Conservation (phyloP, 2,329 filamentous ascomycete species). For the Trichoderma atrobrunneum region DNA sequence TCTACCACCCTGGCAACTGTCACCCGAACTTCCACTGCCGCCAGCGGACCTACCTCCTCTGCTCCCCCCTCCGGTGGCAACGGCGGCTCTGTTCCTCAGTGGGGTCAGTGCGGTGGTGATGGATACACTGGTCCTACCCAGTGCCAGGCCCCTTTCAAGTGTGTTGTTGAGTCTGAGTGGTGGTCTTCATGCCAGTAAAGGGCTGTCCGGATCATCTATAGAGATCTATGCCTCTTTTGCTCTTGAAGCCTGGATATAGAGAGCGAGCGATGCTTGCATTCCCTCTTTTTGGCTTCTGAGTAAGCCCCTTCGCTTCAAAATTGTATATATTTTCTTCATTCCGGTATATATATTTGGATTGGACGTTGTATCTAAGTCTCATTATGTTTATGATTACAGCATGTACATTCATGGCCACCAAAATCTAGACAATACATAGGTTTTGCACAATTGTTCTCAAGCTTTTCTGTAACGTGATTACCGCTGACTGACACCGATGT, state of each 20-base stretch:
- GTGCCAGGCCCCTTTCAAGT: constrained; percentile 26
- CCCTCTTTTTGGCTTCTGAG: background rate
- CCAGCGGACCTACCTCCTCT: background rate
- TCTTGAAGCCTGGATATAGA: background rate
- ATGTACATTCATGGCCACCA: background rate
- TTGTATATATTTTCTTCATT: background rate
- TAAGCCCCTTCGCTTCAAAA: background rate
- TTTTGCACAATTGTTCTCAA: background rate
- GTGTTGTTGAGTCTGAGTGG: constrained; percentile 21
- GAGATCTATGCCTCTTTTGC: background rate
- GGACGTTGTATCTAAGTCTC: background rate
- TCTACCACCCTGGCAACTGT: background rate
- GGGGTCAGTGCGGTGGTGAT: constrained; percentile 27
- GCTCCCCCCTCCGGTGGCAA: background rate
- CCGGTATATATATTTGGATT: constrained; percentile 3
- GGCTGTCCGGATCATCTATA: too few relatives aligned
- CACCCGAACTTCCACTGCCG: constrained; percentile 2
- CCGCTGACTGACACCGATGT: background rate
- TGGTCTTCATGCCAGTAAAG: constrained; percentile 25
- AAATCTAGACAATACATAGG: background rate
- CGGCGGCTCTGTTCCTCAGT: constrained; percentile 22
- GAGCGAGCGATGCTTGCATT: background rate
- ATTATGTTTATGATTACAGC: background rate
- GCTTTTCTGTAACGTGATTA: background rate
- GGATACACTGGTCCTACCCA: constrained; percentile 25